A percentile compares a stretch with the other conserved stretches of the same genome.
Conservation (phyloP, 176 grass and related monocot genomes). For the Lolium rigidum region DNA sequence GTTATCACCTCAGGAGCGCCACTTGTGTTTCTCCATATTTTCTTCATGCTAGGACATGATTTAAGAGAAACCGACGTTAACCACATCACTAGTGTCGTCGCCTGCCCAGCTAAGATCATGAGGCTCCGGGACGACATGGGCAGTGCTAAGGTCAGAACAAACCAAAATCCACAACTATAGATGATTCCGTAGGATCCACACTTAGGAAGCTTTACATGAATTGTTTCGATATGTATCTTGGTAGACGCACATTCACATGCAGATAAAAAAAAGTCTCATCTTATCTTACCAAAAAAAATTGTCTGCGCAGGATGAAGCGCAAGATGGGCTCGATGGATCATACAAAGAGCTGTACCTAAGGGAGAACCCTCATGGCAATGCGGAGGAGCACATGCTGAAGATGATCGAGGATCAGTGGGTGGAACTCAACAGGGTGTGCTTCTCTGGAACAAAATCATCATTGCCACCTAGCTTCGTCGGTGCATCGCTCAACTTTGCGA, state of each 20-base stretch:
- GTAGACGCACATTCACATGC: background rate
- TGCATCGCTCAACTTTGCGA: conserved; percentile 35
- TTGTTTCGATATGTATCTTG: too few species aligned
- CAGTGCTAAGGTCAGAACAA: conserved; percentile 52
- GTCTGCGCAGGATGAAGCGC: conserved; percentile 61
- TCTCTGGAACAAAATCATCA: conserved; percentile 8
- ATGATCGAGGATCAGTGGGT: conserved; percentile 44
- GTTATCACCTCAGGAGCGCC: conserved; percentile 48
- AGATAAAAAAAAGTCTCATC: background rate
- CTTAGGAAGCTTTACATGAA: too few species aligned
- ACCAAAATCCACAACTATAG: background rate
- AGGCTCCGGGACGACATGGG: conserved; percentile 75
- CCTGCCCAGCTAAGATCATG: conserved; percentile 59
- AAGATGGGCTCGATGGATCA: conserved; percentile 71
- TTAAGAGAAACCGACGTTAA: background rate
- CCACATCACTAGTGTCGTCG: background rate
- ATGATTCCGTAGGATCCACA: background rate
- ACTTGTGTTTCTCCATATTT: background rate
- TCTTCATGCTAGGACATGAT: conserved; percentile 55
- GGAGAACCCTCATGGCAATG: conserved; percentile 53
- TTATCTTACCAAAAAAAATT: background rate
- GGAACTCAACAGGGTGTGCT: conserved; percentile 32
- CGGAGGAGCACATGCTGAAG: conserved; percentile 36
- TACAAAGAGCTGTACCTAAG: conserved; percentile 57
- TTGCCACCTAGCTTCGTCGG: conserved; percentile 19